A percentile compares a stretch with the other conserved stretches of the same genome.
phyloP scores from a whole-genome alignment of 257 asterid species.

The Capsicum pubescens region DNA sequence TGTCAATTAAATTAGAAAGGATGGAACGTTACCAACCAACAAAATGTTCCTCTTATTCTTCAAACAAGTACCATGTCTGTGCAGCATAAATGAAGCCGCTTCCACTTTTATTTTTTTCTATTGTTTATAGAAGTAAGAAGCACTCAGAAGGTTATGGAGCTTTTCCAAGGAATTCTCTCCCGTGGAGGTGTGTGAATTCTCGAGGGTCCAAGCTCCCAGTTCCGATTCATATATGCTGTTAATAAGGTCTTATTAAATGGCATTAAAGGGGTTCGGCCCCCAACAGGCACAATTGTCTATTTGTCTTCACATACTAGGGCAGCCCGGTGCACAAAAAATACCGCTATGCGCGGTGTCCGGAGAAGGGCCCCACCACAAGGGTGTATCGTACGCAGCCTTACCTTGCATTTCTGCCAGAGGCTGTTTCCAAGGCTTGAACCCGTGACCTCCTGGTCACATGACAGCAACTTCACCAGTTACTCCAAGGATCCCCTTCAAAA shows the following conservation, averaged over 20 bases:
- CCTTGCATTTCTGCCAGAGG: too few species aligned
- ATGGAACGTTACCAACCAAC: neutral
- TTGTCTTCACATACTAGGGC: too few species aligned
- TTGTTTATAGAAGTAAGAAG: neutral
- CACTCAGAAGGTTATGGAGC: neutral
- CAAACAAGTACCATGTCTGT: neutral
- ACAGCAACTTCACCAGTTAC: too few species aligned
- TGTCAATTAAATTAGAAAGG: neutral
- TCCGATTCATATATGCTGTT: neutral
- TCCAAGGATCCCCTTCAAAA: too few species aligned
- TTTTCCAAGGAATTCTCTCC: neutral
- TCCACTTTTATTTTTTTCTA: neutral
- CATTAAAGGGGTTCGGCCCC: neutral
- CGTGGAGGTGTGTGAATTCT: neutral
- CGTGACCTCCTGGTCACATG: too few species aligned
- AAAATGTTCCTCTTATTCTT: conserved; percentile 5
- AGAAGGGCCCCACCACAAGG: too few species aligned
- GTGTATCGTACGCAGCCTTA: too few species aligned
- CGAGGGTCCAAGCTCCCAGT: neutral
- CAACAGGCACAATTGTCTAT: neutral
- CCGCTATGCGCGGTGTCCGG: too few species aligned
- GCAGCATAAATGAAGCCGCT: neutral
- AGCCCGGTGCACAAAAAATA: too few species aligned
- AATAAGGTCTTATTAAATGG: neutral
- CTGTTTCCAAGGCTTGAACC: too few species aligned